Evolutionary conservation across 179 eudicot genomes (phyloP).

Genomic region (Silene coronaria): DNA sequence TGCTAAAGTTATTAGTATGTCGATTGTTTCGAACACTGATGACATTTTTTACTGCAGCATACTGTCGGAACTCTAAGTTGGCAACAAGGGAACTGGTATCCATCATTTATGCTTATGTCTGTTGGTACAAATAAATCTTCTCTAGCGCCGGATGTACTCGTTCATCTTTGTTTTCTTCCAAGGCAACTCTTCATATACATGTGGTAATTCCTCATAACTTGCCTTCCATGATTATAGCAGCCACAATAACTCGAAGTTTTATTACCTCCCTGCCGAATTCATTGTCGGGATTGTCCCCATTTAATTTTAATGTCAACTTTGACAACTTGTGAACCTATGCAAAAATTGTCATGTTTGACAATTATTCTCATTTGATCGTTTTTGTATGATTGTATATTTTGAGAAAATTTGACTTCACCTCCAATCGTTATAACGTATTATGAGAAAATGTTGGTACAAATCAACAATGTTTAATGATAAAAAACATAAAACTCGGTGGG

Average conservation of each 20-base stretch:
- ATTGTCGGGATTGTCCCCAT: too few species aligned
- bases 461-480: too few species aligned
- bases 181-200: conserved; percentile 61
- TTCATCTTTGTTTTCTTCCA: conserved; percentile 83
- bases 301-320: too few species aligned
- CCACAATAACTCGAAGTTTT: background rate
- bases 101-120: conserved; percentile 88
- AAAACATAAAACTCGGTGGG: background rate
- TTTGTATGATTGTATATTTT: too few species aligned
- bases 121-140: conserved; percentile 45
- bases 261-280: too few species aligned
- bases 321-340: too few species aligned
- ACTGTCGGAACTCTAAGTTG: conserved; percentile 92
- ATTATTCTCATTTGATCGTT: too few species aligned
- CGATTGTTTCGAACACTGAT: conserved; percentile 9
- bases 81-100: conserved; percentile 90
- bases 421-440: too few species aligned
- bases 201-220: conserved; percentile 46
- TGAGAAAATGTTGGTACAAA: too few species aligned
- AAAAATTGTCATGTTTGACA: too few species aligned
- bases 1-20: background rate
- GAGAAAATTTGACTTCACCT: too few species aligned
- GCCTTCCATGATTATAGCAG: background rate
- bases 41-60: conserved; percentile 49
- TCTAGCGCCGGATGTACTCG: conserved; percentile 37